Conservation (phyloP, 202 grass and related monocot genomes). For the Zoysia matrella region DNA sequence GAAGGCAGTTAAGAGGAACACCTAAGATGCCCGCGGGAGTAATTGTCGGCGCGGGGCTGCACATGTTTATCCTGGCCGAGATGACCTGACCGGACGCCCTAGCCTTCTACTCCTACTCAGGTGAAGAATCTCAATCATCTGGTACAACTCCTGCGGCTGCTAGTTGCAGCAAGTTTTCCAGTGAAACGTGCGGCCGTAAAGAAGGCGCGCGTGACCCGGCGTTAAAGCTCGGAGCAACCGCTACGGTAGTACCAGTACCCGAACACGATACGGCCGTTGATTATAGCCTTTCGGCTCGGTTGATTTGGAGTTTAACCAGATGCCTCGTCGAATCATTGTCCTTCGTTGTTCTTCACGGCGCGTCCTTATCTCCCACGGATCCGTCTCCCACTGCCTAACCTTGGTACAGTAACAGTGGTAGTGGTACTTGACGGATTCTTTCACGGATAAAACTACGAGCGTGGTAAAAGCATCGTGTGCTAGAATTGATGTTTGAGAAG, state of each 20-base stretch:
- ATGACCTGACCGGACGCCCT: conserved; percentile 53
- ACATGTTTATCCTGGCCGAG: background rate
- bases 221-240: conserved; percentile 52
- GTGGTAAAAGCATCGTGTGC: conserved; percentile 22
- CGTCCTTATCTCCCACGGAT: background rate
- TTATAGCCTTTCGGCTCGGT: conserved; percentile 33
- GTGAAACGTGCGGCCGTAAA: conserved; percentile 27
- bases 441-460: conserved; percentile 3
- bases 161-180: conserved; percentile 1
- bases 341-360: conserved; percentile 11
- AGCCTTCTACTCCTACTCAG: background rate
- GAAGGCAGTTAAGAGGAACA: conserved; percentile 43
- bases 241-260: background rate
- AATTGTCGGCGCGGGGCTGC: conserved; percentile 40
- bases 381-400: conserved; percentile 18
- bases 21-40: conserved; percentile 55
- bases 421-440: conserved; percentile 13
- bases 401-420: conserved; percentile 3
- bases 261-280: conserved; percentile 49
- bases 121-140: conserved; percentile 6
- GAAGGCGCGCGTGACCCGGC: conserved; percentile 57
- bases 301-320: conserved; percentile 56
- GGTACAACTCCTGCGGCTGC: conserved; percentile 1
- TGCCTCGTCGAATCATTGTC: conserved; percentile 36
- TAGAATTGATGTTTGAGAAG: conserved; percentile 8